Conservation (phyloP, 257 asterid species). For the Solanum ahanhuiri region DNA sequence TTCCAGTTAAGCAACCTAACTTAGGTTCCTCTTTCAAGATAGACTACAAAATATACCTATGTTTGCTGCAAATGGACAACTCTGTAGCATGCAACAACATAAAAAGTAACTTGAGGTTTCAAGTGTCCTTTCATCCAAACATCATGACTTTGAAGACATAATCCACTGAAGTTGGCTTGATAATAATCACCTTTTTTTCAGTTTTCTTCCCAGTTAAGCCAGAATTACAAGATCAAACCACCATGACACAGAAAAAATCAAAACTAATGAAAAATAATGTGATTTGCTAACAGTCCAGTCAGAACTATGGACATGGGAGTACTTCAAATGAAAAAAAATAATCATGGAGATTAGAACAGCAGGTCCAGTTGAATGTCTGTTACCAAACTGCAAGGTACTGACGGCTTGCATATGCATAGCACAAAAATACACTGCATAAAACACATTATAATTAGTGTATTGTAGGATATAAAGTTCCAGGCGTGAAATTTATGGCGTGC, state of each 20-base stretch:
- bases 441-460: not conserved
- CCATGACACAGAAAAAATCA: not conserved
- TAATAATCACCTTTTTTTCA: not conserved
- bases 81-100: not conserved
- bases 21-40: not conserved
- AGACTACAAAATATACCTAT: not conserved
- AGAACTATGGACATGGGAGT: constrained; percentile 3
- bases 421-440: constrained; percentile 27
- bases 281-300: not conserved
- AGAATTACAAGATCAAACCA: not conserved
- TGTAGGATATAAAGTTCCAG: not conserved
- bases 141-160: not conserved
- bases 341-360: not conserved
- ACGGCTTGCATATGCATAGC: not conserved
- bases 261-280: not conserved
- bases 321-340: not conserved
- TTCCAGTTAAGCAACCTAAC: not conserved
- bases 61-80: not conserved
- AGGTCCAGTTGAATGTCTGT: not conserved
- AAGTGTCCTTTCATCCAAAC: not conserved
- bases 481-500: not conserved
- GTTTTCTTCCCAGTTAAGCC: not conserved
- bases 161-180: not conserved
- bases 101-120: not conserved
- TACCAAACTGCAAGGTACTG: not conserved